Percentiles rank a stretch among this genome's conserved stretches.
Conservation (phyloP, 2,329 filamentous ascomycete genomes). For the Talaromyces verruculosus region DNA sequence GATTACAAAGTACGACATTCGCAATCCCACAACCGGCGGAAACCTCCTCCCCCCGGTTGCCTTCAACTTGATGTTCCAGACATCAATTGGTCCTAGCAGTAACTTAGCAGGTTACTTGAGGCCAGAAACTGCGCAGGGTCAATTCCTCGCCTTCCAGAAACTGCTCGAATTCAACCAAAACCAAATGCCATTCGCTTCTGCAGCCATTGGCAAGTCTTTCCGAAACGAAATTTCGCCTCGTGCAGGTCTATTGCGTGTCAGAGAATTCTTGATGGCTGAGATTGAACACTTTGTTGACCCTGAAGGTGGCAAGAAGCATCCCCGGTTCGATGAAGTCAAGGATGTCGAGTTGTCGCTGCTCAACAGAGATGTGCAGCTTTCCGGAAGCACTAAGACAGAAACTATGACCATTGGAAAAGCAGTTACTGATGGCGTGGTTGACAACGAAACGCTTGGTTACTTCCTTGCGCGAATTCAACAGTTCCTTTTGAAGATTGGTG, state of each 20-base stretch:
- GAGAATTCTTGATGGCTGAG: slow-evolving; percentile 98
- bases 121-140: slow-evolving; percentile 95
- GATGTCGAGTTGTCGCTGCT: slow-evolving; percentile 81
- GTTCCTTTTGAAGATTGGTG: slow-evolving; percentile 84
- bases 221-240: slow-evolving; percentile 96
- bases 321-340: slow-evolving; percentile 80
- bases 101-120: slow-evolving; percentile 82
- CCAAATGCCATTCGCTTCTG: slow-evolving; percentile 94
- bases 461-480: slow-evolving; percentile 91
- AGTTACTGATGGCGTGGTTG: slow-evolving; percentile 76
- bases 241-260: slow-evolving; percentile 84
- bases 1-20: slow-evolving; percentile 88
- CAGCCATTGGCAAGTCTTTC: slow-evolving; percentile 96
- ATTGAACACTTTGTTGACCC: slow-evolving; percentile 99
- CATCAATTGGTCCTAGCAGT: slow-evolving; percentile 86
- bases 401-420: slow-evolving; percentile 81
- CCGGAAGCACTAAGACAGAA: slow-evolving; percentile 74
- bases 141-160: slow-evolving; percentile 96
- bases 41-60: slow-evolving; percentile 77
- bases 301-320: slow-evolving; percentile 89
- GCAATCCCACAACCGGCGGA: slow-evolving; percentile 77
- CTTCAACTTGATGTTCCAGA: slow-evolving; percentile 99
- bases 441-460: slow-evolving; percentile 98
- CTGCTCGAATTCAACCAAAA: slow-evolving; percentile 95
- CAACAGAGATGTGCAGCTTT: slow-evolving; percentile 79